phyloP scores from a whole-genome alignment of 1,139 yeast genomes.

The Spathaspora sp. region DNA sequence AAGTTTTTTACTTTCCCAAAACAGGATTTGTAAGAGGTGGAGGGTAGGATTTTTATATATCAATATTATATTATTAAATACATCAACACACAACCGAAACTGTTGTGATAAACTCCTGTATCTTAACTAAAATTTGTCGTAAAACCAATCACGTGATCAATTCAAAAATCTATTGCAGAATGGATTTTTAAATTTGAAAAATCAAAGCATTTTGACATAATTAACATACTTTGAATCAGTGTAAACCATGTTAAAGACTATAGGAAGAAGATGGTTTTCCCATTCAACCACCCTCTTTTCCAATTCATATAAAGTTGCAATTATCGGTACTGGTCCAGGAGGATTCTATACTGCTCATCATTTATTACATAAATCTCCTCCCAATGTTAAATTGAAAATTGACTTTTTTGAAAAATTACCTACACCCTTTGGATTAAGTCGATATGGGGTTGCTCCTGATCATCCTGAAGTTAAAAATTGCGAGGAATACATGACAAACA shows the following conservation, averaged over 20 bases:
- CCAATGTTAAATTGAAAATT: slow-evolving; percentile 33
- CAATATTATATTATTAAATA: too few relatives aligned
- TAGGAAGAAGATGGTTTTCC: slow-evolving; percentile 9
- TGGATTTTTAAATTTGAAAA: background rate
- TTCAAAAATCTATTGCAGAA: background rate
- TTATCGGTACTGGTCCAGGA: slow-evolving; percentile 96
- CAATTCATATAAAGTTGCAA: slow-evolving; percentile 49
- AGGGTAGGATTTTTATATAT: too few relatives aligned
- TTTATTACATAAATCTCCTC: slow-evolving; percentile 50
- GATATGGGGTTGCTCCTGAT: slow-evolving; percentile 99
- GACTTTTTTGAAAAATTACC: slow-evolving; percentile 81
- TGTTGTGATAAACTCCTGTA: too few relatives aligned
- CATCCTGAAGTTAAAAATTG: slow-evolving; percentile 95
- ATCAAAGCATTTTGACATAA: too few relatives aligned
- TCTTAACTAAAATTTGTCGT: too few relatives aligned
- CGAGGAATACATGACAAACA: slow-evolving; percentile 73
- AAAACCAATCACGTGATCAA: too few relatives aligned
- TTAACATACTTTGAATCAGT: background rate
- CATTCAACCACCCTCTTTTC: slow-evolving; percentile 6
- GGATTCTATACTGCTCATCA: slow-evolving; percentile 90
- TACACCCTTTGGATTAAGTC: slow-evolving; percentile 84
- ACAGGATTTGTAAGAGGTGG: too few relatives aligned
- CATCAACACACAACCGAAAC: too few relatives aligned
- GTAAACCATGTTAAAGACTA: background rate
- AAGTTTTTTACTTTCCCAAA: too few relatives aligned